A percentile compares a stretch with the other conserved stretches of the same genome.
phyloP scores from a whole-genome alignment of 805 yeast species.

The Nakazawaea populi region DNA sequence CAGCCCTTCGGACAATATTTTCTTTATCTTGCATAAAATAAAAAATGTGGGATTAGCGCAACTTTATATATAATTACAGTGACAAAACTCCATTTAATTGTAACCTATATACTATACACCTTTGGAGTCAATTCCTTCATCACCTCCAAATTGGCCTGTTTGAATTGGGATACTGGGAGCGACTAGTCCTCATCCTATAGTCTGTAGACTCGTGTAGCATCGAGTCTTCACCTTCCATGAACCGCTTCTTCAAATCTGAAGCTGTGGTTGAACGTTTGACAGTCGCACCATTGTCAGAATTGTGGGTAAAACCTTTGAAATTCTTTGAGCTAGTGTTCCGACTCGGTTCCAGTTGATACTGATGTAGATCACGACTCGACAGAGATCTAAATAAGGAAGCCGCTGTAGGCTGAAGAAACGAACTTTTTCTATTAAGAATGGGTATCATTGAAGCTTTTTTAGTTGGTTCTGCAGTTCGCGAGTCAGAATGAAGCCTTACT shows the following conservation, averaged over 20 bases:
- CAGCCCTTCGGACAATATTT: no score
- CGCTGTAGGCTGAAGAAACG: conserved; percentile 5
- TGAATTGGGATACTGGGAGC: not conserved
- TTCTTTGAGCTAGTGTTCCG: not conserved
- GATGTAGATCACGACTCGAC: not conserved
- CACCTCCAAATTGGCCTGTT: conserved; percentile 3
- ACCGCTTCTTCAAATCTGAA: not conserved
- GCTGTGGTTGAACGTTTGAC: not conserved
- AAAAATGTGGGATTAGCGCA: no score
- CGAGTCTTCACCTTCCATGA: not conserved
- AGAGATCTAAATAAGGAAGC: conserved; percentile 4
- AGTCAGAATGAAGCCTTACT: no score
- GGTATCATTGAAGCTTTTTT: not conserved
- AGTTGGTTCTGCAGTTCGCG: no score
- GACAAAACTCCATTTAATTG: no score
- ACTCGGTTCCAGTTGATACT: not conserved
- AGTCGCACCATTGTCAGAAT: not conserved
- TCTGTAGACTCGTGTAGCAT: not conserved
- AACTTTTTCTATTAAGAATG: not conserved
- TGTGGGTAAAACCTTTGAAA: not conserved
- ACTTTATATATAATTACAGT: not conserved
- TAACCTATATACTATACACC: no score
- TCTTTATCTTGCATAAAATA: no score
- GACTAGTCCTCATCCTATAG: not conserved
- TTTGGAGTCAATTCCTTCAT: not conserved